These are phyloP conservation scores for Yamadazyma kanchanaburiensis DNA, from an alignment of 1,139 yeast species.

Conservation along the genomic window DNA sequence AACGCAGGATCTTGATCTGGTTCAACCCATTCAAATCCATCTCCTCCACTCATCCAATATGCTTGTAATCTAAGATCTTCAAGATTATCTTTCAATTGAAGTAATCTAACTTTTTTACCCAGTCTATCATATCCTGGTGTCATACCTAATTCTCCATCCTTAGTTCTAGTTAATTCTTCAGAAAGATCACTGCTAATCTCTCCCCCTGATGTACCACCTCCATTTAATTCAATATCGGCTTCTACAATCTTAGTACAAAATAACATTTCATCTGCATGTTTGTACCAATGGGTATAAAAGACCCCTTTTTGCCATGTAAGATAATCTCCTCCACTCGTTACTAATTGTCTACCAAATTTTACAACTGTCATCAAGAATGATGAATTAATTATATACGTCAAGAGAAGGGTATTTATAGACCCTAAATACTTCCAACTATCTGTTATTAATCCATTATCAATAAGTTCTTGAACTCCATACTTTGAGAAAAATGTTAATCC, in stretches of 20 bases:
- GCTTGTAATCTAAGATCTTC: slow-evolving; percentile 63
- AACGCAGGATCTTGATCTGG: slow-evolving; percentile 83
- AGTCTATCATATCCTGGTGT: slow-evolving; percentile 34
- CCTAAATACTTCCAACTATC: slow-evolving; percentile 42
- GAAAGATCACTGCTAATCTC: slow-evolving; percentile 31
- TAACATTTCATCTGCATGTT: slow-evolving; percentile 65
- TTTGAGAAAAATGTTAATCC: slow-evolving; percentile 37
- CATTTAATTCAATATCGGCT: slow-evolving; percentile 55
- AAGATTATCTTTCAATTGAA: slow-evolving; percentile 40
- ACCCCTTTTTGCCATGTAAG: slow-evolving; percentile 67
- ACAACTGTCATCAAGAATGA: slow-evolving; percentile 61
- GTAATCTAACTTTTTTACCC: slow-evolving; percentile 38
- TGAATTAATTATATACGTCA: slow-evolving; percentile 62
- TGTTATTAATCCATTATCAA: slow-evolving; percentile 29
- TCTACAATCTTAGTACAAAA: slow-evolving; percentile 66
- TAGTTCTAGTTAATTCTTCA: slow-evolving; percentile 39
- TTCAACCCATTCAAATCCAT: slow-evolving; percentile 74
- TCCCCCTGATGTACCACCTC: slow-evolving; percentile 35
- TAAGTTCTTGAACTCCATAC: slow-evolving; percentile 34
- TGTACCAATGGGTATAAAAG: slow-evolving; percentile 61
- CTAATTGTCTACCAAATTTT: slow-evolving; percentile 48
- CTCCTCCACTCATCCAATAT: slow-evolving; percentile 76
- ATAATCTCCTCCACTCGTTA: slow-evolving; percentile 50
- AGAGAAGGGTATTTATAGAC: slow-evolving; percentile 58
- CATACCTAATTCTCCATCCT: slow-evolving; percentile 26